Evolutionary conservation across 768 basidiomycete species (phyloP), one percentile per base, ranked within the genome.

Genomic region (Mycena floridula): DNA sequence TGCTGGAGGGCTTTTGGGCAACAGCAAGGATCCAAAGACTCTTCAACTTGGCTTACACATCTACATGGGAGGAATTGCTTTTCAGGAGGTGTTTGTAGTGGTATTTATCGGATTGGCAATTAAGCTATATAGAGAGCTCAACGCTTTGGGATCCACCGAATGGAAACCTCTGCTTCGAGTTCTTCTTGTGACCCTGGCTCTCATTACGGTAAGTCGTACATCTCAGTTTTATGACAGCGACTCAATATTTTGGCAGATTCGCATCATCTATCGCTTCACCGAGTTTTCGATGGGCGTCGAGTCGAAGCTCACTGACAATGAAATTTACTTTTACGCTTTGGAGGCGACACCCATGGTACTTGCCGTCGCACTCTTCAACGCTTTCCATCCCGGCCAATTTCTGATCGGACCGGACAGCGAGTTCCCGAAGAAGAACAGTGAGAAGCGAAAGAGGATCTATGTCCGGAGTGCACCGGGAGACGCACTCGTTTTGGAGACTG

Each of bases 41-140:
- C 18, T 28, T 12, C 20, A 44, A 2, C 36, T 53, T 8, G 54
- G 56, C 6, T 40, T 57, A 11, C 52, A 57, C 43, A 50, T 57
- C 46, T 57, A 59, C 51, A 57, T 57, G 54, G 57, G 49, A 15
- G 57, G 57, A 3, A 54, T 59, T 43, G 56, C 54, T 32, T 13
- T 59, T 8, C 57, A 59, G 39, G 42, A 59, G 39, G 42, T 51
- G 28, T 59, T 57, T 48, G 48, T 59, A n/a, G 37, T 51, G 8
- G 16, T 42, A 7, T 59, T 59, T 46, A 41, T 46, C 16, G 46
- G 16, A 2, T 32, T 55, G 25, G 52, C 55, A 9, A 16, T 55
- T 16, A 37, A 43, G 13, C 53, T 54, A 47, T 55, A 58, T 39
- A 36, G 44, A 35, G 40, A 48, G 22, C 48, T 56, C 47, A 22